phyloP scores from a whole-genome alignment of 225 moss, liverwort and hornwort genomes.

The Pseudoscleropodium purum region DNA sequence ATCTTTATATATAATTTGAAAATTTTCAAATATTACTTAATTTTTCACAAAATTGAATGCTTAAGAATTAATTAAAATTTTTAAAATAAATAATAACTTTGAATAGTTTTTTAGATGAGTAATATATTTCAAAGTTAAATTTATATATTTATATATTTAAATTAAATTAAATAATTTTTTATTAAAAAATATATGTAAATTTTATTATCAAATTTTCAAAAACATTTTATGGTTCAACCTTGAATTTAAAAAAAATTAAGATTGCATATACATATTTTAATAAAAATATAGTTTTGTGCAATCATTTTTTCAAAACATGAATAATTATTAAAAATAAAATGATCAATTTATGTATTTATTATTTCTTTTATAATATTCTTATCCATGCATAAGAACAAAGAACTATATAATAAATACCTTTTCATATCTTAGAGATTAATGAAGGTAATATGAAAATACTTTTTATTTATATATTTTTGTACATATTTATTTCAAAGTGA shows the following conservation, averaged over 20 bases:
- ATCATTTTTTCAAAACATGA: too few species aligned
- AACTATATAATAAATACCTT: neutral
- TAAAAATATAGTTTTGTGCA: neutral
- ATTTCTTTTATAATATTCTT: neutral
- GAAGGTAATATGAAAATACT: neutral
- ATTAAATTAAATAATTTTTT: neutral
- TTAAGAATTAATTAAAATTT: neutral
- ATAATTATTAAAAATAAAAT: too few species aligned
- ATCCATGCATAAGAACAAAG: too few species aligned
- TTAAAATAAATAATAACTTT: neutral
- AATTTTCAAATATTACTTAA: too few species aligned
- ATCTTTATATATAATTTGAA: too few species aligned
- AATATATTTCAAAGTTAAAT: neutral
- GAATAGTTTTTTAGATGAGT: neutral
- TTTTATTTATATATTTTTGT: too few species aligned
- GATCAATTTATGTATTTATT: too few species aligned
- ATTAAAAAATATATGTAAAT: neutral
- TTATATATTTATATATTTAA: fast-evolving
- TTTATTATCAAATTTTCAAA: neutral
- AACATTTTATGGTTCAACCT: too few species aligned
- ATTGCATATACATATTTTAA: neutral
- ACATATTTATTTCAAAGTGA: neutral
- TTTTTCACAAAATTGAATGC: fast-evolving
- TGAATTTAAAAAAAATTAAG: neutral
- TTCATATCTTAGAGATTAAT: neutral